phyloP scores from a whole-genome alignment of 192 early-diverging fungal genomes.

The Pilaira anomala region DNA sequence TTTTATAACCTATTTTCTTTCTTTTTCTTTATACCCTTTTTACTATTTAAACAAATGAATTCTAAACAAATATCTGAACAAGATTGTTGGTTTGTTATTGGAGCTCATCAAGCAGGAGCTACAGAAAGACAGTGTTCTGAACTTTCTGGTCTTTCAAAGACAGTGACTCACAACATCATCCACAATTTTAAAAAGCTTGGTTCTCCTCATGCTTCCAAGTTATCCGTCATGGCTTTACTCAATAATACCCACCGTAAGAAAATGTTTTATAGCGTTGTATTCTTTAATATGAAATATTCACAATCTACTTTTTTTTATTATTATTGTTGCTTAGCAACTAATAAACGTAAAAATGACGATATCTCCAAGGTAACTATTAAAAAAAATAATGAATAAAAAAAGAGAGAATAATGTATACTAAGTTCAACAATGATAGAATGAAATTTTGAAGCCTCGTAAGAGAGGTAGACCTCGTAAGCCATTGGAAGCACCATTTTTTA shows the following conservation, averaged over 20 bases:
- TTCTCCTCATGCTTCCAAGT: slow-evolving; percentile 20
- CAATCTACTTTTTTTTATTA: too few relatives aligned
- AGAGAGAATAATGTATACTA: not conserved
- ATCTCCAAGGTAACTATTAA: too few relatives aligned
- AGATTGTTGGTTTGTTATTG: slow-evolving; percentile 31
- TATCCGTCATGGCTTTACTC: slow-evolving; percentile 1
- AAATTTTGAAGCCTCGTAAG: slow-evolving; percentile 3
- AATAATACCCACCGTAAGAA: not conserved
- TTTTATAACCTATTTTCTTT: not conserved
- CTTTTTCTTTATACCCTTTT: not conserved
- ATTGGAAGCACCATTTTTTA: slow-evolving; percentile 4
- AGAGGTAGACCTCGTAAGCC: slow-evolving; percentile 20
- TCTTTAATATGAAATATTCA: too few relatives aligned
- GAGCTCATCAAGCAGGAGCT: slow-evolving; percentile 32
- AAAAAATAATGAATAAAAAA: not conserved
- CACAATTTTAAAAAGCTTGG: slow-evolving; percentile 23
- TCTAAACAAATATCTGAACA: slow-evolving; percentile 21
- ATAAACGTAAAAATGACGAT: too few relatives aligned
- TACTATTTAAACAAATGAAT: not conserved
- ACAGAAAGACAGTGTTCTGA: slow-evolving; percentile 27
- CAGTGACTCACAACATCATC: slow-evolving; percentile 25
- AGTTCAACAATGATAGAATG: not conserved
- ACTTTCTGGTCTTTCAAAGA: slow-evolving; percentile 26
- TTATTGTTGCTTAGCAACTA: too few relatives aligned
- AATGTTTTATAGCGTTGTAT: not conserved